phyloP scores from a whole-genome alignment of 345 rosid species.

The Camelina hispida region DNA sequence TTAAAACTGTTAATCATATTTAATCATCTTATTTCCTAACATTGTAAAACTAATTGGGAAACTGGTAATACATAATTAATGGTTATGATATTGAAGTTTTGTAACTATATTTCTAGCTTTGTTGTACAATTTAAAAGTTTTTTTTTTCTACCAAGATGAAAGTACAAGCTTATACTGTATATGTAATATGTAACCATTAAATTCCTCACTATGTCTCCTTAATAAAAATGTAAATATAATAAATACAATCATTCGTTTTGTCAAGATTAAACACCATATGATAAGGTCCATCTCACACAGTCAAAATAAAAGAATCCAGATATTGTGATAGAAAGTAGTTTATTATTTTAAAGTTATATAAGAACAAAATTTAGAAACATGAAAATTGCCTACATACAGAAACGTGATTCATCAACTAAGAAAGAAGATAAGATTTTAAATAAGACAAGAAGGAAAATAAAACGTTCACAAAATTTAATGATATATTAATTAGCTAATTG shows the following conservation, averaged over 20 bases:
- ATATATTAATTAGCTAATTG: neutral
- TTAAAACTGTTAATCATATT: neutral
- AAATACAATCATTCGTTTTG: neutral
- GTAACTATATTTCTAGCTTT: neutral
- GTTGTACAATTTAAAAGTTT: neutral
- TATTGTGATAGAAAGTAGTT: neutral
- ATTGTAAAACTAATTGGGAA: neutral
- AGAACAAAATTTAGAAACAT: neutral
- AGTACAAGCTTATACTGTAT: too few relatives aligned
- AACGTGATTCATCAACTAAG: neutral
- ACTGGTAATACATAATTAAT: neutral
- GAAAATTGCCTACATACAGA: neutral
- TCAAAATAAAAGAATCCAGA: neutral
- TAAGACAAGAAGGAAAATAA: neutral
- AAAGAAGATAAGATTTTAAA: neutral
- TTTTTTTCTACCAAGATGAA: neutral
- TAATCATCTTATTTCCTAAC: neutral
- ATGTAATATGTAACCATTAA: neutral
- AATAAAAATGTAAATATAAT: neutral
- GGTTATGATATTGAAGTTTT: neutral
- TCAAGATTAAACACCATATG: neutral
- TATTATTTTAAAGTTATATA: neutral
- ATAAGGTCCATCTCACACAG: neutral
- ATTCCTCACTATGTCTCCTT: neutral
- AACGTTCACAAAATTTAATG: conserved; percentile 1